Evolutionary conservation across 495 filamentous ascomycete species (phyloP).

Genomic region (Tuber borchii): DNA sequence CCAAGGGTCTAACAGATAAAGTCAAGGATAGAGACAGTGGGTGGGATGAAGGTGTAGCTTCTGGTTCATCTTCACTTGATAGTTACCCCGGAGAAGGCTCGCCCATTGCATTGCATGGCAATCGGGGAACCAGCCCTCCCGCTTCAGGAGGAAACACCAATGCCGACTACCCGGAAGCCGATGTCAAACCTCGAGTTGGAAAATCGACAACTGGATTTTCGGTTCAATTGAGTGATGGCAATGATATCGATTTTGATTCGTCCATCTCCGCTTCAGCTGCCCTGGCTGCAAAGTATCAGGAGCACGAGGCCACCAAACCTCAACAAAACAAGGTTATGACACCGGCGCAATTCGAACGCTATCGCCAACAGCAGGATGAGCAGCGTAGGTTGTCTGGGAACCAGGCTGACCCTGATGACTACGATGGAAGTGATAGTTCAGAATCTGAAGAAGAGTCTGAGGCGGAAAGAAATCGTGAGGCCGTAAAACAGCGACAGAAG

Average conservation of each 20-base stretch:
- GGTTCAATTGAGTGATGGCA: conserved; percentile 39
- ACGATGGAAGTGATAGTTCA: conserved; percentile 52
- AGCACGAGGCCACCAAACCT: conserved; percentile 45
- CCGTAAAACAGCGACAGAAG: conserved; percentile 71
- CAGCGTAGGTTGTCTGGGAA: conserved; percentile 49
- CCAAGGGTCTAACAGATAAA: conserved; percentile 29
- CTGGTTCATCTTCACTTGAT: conserved; percentile 38
- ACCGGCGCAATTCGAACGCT: conserved; percentile 76
- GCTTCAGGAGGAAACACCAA: conserved; percentile 35
- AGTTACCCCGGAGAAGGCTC: conserved; percentile 38
- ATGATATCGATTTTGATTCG: conserved; percentile 49
- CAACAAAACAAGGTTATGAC: conserved; percentile 74
- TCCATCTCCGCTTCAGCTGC: conserved; percentile 53
- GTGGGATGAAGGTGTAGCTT: conserved; percentile 41
- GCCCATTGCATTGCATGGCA: conserved; percentile 35
- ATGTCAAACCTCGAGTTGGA: conserved; percentile 21
- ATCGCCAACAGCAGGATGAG: conserved; percentile 70
- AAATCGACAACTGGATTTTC: conserved; percentile 20
- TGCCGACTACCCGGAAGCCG: conserved; percentile 11
- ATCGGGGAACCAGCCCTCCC: conserved; percentile 33
- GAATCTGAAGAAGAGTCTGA: conserved; percentile 82
- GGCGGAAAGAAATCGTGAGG: conserved; percentile 61
- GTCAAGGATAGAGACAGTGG: conserved; percentile 40
- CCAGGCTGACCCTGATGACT: conserved; percentile 45
- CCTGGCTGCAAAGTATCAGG: conserved; percentile 50